phyloP scores from a whole-genome alignment of 106 monocot species.

The Dioscorea zingiberensis region DNA sequence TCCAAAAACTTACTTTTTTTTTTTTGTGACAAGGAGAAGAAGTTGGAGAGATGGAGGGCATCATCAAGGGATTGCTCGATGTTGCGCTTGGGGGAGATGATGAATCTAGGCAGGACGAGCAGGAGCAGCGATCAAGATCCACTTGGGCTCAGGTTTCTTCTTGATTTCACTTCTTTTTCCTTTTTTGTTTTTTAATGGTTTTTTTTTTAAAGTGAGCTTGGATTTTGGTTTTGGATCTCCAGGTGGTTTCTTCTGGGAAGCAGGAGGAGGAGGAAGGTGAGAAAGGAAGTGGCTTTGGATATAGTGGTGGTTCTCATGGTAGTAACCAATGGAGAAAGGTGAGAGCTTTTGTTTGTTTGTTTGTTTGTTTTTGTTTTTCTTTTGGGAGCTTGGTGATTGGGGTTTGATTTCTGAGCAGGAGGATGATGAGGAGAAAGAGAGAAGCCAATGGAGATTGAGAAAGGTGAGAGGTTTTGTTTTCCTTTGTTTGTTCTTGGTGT shows the following conservation, averaged over 20 bases:
- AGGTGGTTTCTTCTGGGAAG: slow-evolving; percentile 37
- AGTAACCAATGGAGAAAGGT: too few relatives aligned
- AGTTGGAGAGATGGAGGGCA: slow-evolving; percentile 44
- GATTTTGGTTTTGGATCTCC: not conserved
- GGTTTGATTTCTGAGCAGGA: slow-evolving; percentile 3
- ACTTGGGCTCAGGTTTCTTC: slow-evolving; percentile 68
- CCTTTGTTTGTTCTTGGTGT: not conserved
- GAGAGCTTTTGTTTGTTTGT: too few relatives aligned
- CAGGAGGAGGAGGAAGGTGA: slow-evolving; percentile 11
- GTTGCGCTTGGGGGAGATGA: slow-evolving; percentile 44
- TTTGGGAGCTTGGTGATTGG: too few relatives aligned
- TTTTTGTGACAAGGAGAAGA: too few relatives aligned
- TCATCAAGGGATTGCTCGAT: slow-evolving; percentile 63
- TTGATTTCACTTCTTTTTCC: not conserved
- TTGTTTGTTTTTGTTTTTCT: too few relatives aligned
- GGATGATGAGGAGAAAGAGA: slow-evolving; percentile 8
- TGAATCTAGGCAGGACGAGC: slow-evolving; percentile 8
- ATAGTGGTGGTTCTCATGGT: too few relatives aligned
- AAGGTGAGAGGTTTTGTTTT: slow-evolving; percentile 2
- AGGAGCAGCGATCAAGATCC: slow-evolving; percentile 44
- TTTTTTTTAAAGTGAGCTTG: not conserved
- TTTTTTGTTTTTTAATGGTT: not conserved
- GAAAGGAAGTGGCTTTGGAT: not conserved
- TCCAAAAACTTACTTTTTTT: too few relatives aligned
- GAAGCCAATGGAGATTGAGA: slow-evolving; percentile 6